Evolutionary conservation across 2,329 filamentous ascomycete genomes (phyloP), one percentile per base, ranked within the genome.

Genomic region (Fusarium liriodendri): DNA sequence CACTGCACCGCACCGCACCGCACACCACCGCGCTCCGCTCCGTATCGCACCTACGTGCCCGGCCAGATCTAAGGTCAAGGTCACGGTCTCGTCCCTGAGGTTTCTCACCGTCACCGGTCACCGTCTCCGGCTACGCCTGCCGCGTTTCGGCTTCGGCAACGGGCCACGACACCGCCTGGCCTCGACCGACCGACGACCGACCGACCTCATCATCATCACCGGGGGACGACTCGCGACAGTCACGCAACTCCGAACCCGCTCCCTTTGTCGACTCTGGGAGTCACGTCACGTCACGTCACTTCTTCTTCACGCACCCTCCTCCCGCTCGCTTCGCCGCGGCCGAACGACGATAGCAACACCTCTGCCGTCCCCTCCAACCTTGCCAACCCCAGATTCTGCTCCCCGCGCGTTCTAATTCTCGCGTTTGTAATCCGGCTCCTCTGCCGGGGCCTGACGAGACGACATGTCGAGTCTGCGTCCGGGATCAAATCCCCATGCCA

Each of bases 401-500:
- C 29, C 60, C 60, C 50, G 66, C 64, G 60, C 55, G 64, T 71
- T 58, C 40, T 61, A 68, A 70, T 59, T 57, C 59, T 70, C 57
- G 55, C 67, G 47, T 67, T 64, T 58, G 64, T 54, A 65, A 69
- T 70, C 70, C 73, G 76, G 73, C 73, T 66, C 59, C 70, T 69
- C 64, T 69, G 67, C 73, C 70, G 69, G 71, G 69, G 69, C 67
- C 75, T 67, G 69, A 74, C 72, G 64, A 76, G 75, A 67, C 78
- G 80, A 74, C 73, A 88, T 88, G 86, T 87, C 86, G 80, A 83
- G 83, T 80, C 81, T 87, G 80, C 85, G 86, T 76, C 85, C 85
- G 70, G 86, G 86, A 78, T 82, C 87, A 68, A 89, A 88, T 77
- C 82, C 84, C 79, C 88, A 89, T 81, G 82, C n/a, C n/a, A n/a